A percentile compares a stretch with the other conserved stretches of the same genome.
Conservation (phyloP, 2,329 filamentous ascomycete species). For the Didymella sp. region DNA sequence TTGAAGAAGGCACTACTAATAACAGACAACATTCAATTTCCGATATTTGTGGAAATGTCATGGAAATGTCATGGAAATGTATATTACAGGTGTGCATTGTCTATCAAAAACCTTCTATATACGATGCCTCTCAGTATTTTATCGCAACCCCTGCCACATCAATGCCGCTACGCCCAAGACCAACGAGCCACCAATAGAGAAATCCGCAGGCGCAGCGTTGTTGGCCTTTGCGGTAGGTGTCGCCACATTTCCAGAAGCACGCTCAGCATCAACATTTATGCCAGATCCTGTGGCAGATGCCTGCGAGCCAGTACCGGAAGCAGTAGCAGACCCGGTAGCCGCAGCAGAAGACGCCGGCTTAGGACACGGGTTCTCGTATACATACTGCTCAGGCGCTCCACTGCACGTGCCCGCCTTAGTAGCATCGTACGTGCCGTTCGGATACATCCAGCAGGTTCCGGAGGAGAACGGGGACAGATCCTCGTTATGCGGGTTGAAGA, state of each 20-base stretch:
- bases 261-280: neutral
- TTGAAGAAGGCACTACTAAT: too few relatives aligned
- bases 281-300: neutral
- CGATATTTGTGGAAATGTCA: too few relatives aligned
- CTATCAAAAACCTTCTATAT: too few relatives aligned
- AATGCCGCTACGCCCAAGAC: neutral
- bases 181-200: neutral
- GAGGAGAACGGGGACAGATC: neutral
- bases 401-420: neutral
- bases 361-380: constrained; percentile 1
- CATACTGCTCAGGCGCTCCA: neutral
- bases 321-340: neutral
- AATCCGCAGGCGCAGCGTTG: neutral
- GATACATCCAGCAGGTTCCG: constrained; percentile 2
- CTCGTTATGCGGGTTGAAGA: neutral
- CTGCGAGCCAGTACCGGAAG: neutral
- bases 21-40: too few relatives aligned
- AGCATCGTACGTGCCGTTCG: neutral
- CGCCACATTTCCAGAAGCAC: neutral
- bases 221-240: neutral
- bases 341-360: neutral
- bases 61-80: too few relatives aligned
- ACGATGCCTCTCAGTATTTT: too few relatives aligned
- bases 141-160: neutral
- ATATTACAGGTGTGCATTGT: too few relatives aligned